These are phyloP conservation scores for Calocybe gambosa DNA, from an alignment of 1,284 basidiomycete genomes.

Conservation along the genomic window DNA sequence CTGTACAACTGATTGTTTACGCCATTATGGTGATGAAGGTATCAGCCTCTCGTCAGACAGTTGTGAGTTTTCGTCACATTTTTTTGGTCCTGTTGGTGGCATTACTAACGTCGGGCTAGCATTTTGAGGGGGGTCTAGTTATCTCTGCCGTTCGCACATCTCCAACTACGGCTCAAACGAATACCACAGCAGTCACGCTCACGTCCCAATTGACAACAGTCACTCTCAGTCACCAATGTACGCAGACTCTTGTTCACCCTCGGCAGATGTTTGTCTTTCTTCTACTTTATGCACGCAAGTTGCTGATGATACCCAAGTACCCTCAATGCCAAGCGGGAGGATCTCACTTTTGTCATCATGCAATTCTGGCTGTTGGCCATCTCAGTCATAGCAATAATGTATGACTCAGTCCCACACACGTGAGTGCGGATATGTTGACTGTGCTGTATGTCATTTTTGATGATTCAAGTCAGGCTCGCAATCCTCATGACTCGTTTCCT, in stretches of 20 bases:
- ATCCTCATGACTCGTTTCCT: conserved; percentile 41
- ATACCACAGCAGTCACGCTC: conserved; percentile 14
- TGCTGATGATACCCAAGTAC: conserved; percentile 28
- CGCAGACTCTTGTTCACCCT: conserved; percentile 38
- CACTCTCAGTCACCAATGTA: conserved; percentile 32
- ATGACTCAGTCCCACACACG: conserved; percentile 51
- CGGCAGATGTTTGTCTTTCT: conserved; percentile 31
- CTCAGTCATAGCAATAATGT: conserved; percentile 44
- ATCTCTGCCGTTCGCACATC: not conserved
- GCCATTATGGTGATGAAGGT: too few relatives aligned
- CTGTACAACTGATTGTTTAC: too few relatives aligned
- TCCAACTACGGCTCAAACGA: not conserved
- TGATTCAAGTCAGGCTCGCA: conserved; percentile 30
- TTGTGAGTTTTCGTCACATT: not conserved
- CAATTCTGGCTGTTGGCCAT: conserved; percentile 57
- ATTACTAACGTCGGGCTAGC: not conserved
- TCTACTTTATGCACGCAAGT: not conserved
- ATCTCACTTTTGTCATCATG: conserved; percentile 42
- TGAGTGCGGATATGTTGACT: conserved; percentile 21
- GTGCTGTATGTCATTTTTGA: not conserved
- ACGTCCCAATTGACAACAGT: conserved; percentile 16
- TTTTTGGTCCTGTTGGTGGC: not conserved
- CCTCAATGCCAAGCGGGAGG: conserved; percentile 43
- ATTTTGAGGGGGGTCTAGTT: conserved; percentile 1
- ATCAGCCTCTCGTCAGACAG: not conserved